Evolutionary conservation across 1,284 basidiomycete genomes (phyloP).

Genomic region (Irpex lacteus): DNA sequence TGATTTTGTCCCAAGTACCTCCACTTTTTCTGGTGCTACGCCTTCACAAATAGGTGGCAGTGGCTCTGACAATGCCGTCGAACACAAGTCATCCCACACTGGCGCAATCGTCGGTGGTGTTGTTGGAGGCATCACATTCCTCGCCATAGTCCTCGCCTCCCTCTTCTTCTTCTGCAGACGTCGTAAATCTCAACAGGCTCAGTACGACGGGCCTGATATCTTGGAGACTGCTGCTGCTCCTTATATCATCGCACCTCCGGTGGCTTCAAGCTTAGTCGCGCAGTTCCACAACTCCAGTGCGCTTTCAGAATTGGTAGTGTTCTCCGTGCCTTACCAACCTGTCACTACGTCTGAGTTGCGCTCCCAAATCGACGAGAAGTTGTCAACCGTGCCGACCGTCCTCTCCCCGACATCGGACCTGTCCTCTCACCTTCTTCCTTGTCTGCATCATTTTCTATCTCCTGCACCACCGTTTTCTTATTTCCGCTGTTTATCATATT

Average conservation of each 20-base stretch:
- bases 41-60: background rate
- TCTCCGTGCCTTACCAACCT: background rate
- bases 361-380: background rate
- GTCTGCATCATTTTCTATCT: no score
- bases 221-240: background rate
- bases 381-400: background rate
- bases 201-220: background rate
- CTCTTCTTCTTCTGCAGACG: background rate
- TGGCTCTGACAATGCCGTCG: background rate
- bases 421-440: background rate
- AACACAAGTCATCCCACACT: background rate
- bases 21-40: background rate
- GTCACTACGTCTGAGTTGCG: background rate
- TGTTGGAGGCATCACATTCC: background rate
- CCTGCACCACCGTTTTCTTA: no score
- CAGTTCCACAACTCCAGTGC: background rate
- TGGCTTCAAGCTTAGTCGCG: background rate
- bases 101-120: conserved; percentile 3
- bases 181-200: background rate
- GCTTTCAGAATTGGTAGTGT: background rate
- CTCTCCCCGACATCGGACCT: background rate
- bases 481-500: no score
- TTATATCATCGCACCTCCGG: background rate
- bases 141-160: background rate
- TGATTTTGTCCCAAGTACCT: background rate